Evolutionary conservation across 1,284 basidiomycete genomes (phyloP).

Genomic region (Laetiporus sulphureus): DNA sequence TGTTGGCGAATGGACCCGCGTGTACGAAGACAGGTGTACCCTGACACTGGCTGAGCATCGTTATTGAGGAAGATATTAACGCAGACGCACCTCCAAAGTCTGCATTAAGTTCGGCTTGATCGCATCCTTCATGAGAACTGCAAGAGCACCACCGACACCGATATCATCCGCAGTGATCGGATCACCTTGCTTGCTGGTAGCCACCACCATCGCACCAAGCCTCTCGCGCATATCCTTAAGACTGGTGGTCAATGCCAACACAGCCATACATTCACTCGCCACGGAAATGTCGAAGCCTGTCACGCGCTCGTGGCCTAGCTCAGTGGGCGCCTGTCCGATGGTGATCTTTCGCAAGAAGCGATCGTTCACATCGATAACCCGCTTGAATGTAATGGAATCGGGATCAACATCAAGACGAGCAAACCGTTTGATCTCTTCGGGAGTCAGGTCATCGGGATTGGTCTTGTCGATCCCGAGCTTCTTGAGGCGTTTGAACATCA

Average conservation of each 20-base stretch:
- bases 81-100: conserved; percentile 68
- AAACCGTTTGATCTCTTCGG: conserved; percentile 87
- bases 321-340: conserved; percentile 85
- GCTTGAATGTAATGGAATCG: conserved; percentile 95
- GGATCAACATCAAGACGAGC: conserved; percentile 91
- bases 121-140: conserved; percentile 98
- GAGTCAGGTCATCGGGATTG: conserved; percentile 86
- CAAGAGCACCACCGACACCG: conserved; percentile 92
- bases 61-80: background rate
- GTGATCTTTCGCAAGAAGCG: conserved; percentile 95
- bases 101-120: conserved; percentile 99
- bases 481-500: conserved; percentile 93
- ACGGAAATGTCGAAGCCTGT: conserved; percentile 97
- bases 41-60: conserved; percentile 24
- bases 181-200: conserved; percentile 88
- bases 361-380: conserved; percentile 96
- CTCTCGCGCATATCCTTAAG: conserved; percentile 89
- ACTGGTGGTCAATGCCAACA: conserved; percentile 86
- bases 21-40: conserved; percentile 99
- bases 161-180: conserved; percentile 96
- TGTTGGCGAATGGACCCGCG: conserved; percentile 98
- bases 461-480: conserved; percentile 97
- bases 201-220: conserved; percentile 94
- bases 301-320: conserved; percentile 84
- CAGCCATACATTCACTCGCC: conserved; percentile 98